Base-by-base conservation (phyloP, 257 asterid genomes). In the Solanum medicagineum region DNA sequence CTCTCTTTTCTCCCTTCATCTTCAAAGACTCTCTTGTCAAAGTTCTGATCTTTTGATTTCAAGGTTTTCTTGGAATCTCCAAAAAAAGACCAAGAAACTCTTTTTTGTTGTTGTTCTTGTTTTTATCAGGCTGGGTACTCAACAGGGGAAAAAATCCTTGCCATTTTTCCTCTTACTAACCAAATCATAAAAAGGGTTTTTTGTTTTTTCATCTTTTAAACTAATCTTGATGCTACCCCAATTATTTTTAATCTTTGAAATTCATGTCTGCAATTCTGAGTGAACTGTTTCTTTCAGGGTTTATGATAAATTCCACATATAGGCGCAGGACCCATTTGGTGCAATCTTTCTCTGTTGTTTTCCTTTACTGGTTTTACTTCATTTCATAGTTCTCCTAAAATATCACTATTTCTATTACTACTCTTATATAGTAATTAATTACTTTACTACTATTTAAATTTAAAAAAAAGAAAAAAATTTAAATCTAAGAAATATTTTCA, bases 291-390 rank as follows among this genome's bases (percentile, higher is more conserved):
- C 89, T 93, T 81, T 95, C 93, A 19, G 96, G 94, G 93, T 97
- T 89, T 93, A 97, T 95, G 97, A 95, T 95, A 87, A 95, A 92
- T 92, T 97, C 99, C 85, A 94, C 98, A 75, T 91, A 94, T 75
- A 87, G 94, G 94, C 97, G 97, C 87, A 89, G 98, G 89, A 93
- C 98, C 87, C 98, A 94, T 87, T 84, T 94, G 71, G 98, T 96
- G 90, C 98, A 96, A 86, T 96, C 99, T 42, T 96, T 96, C 89
- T 96, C 99, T 2, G 98, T 96, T 84, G 98, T 94, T 75, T 96
- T 96, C 70, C 99, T 96, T 83, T 95, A 97, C 93, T 97, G 99
- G 99, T 97, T 97, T 57, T 95, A 97, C 86, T 97, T 60, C 93
- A 95, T 97, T 85, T 95, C 99, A 92, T 97, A 93, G 93, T 26